Evolutionary conservation across 2,329 filamentous ascomycete species (phyloP), one percentile per base, ranked within the genome.

Genomic region (Lachnellula occidentalis): DNA sequence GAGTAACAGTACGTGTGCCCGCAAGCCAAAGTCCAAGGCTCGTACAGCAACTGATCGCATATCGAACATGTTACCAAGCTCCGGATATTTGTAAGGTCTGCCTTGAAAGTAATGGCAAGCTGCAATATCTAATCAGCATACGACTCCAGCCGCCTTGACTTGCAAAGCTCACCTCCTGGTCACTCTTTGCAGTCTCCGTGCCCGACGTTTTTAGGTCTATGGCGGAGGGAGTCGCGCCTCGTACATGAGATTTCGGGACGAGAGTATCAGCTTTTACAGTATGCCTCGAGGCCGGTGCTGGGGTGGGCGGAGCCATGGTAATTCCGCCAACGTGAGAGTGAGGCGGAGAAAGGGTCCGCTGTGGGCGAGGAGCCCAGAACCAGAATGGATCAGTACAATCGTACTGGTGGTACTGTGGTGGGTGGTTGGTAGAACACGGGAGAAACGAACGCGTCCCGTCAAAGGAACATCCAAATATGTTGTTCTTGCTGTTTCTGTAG

Each of bases 1-100:
- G 78, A 81, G 66, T 88, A 88, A 71, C 85, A 88, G 69, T 86
- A 88, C 6, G 85, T 87, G 67, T 88, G 85, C 3, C 85, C 85
- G 63, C 85, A 88, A 6, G 76, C 76, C 50, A 87, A 76, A 17
- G 81, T 85, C 70, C 82, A 88, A 2, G 85, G 85, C 68, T 88
- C 84, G 70, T 87, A 87, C 48, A 88, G 76, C 48, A 85, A 77
- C 53, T 81, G 78, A 61, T 86, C 80, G 69, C 85, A 88, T 58
- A 88, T 83, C 59, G 83, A 83, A 72, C 85, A 88, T 54, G 82
- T 83, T 62, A 86, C 73, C 34, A 85, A 74, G 31, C 71, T 72
- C 60, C 83, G 77, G 58, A 88, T 78, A 61, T 78, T 76, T 62
- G 83, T 78, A 45, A 88, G 77, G 67, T 87, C 82, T 45, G 73